These are phyloP conservation scores for Nemania sp. DNA, from an alignment of 2,329 filamentous ascomycete species.

Conservation along the genomic window DNA sequence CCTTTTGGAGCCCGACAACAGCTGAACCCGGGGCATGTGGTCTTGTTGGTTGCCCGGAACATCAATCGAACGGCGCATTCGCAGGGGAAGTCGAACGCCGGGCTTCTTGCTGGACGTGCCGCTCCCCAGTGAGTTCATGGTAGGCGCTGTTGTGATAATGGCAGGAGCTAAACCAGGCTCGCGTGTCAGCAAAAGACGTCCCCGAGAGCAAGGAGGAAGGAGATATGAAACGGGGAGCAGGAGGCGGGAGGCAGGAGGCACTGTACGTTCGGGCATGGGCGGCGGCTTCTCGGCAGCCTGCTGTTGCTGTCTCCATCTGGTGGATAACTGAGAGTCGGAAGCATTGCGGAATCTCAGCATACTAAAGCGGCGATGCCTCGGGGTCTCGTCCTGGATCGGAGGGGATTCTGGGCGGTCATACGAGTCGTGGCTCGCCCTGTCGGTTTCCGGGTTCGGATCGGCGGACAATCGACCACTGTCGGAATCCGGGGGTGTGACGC, in stretches of 20 bases:
- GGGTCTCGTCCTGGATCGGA: slow-evolving; percentile 58
- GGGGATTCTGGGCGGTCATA: slow-evolving; percentile 52
- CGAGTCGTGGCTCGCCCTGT: slow-evolving; percentile 37
- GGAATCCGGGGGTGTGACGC: slow-evolving; percentile 19
- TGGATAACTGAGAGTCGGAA: slow-evolving; percentile 86
- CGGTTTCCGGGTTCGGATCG: slow-evolving; percentile 24
- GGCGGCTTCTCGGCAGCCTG: slow-evolving; percentile 57
- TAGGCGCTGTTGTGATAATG: slow-evolving; percentile 93
- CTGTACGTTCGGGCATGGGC: slow-evolving; percentile 62
- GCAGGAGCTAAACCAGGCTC: slow-evolving; percentile 56
- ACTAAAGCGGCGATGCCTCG: slow-evolving; percentile 65
- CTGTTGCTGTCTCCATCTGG: slow-evolving; percentile 71
- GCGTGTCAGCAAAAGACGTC: slow-evolving; percentile 30
- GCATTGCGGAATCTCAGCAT: slow-evolving; percentile 88
- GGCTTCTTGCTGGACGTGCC: slow-evolving; percentile 58
- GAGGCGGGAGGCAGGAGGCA: slow-evolving; percentile 6
- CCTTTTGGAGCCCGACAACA: slow-evolving; percentile 40
- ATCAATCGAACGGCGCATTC: slow-evolving; percentile 58
- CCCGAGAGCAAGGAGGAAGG: neutral
- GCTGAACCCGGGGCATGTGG: slow-evolving; percentile 25
- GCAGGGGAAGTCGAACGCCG: slow-evolving; percentile 58
- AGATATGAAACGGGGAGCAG: neutral
- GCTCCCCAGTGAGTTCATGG: slow-evolving; percentile 59
- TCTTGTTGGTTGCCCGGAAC: slow-evolving; percentile 46
- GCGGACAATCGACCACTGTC: slow-evolving; percentile 32